Conservation (phyloP, 2,329 filamentous ascomycete genomes). For the Fusarium robinianum region DNA sequence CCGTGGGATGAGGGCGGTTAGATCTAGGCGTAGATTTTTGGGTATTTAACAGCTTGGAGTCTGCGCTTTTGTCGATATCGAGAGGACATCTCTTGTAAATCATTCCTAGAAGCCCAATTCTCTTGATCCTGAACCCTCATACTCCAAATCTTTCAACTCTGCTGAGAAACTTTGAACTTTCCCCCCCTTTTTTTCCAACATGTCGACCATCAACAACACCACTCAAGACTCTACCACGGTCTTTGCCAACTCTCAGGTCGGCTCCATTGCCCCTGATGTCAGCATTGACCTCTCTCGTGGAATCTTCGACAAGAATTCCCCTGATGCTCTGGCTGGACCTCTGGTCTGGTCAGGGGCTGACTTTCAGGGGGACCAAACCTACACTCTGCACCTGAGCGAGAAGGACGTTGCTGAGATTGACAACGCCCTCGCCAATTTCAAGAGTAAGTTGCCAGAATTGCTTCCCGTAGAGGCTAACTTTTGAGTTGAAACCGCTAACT, state of each 20-base stretch:
- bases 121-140: conserved; percentile 1
- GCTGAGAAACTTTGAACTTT: background rate
- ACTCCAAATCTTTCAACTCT: background rate
- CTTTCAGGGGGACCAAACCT: conserved; percentile 18
- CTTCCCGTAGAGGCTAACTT: background rate
- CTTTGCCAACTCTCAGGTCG: conserved; percentile 5
- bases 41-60: conserved; percentile 17
- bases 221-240: conserved; percentile 13
- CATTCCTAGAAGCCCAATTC: background rate
- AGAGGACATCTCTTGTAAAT: background rate
- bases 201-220: conserved; percentile 17
- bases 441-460: conserved; percentile 27
- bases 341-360: conserved; percentile 34
- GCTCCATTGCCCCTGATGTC: conserved; percentile 9
- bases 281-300: conserved; percentile 18
- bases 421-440: conserved; percentile 35
- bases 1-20: conserved; percentile 4
- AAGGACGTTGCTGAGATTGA: conserved; percentile 30
- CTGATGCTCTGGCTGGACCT: conserved; percentile 22
- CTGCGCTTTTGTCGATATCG: conserved; percentile 1
- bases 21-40: conserved; percentile 9
- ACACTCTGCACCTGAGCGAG: conserved; percentile 23
- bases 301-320: conserved; percentile 10
- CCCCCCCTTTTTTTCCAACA: conserved; percentile 1
- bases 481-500: conserved; percentile 18